Percentiles rank a stretch among this genome's conserved stretches.
Conservation (phyloP, 2,329 filamentous ascomycete genomes). For the Talaromyces sp. region DNA sequence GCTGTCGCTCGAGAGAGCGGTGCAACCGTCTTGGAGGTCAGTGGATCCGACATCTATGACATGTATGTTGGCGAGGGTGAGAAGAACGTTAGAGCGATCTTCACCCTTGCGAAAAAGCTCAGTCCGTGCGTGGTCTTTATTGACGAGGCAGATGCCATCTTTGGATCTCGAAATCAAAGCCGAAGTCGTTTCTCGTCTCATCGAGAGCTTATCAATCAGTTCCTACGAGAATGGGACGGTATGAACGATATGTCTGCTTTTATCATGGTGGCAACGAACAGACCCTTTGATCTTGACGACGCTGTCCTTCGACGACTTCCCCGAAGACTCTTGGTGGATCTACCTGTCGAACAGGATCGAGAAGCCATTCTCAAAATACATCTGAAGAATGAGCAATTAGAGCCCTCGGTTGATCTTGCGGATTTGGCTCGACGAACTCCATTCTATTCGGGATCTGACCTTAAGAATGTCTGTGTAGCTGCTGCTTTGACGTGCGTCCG, state of each 20-base stretch:
- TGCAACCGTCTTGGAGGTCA: conserved; percentile 76
- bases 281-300: conserved; percentile 85
- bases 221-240: conserved; percentile 94
- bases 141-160: conserved; percentile 91
- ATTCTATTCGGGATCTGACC: conserved; percentile 51
- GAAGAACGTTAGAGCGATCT: conserved; percentile 91
- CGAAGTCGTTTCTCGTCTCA: conserved; percentile 60
- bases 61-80: conserved; percentile 96
- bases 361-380: conserved; percentile 49
- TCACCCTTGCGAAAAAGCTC: conserved; percentile 84
- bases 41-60: conserved; percentile 86
- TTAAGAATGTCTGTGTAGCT: conserved; percentile 51
- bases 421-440: conserved; percentile 45
- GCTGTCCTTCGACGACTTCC: conserved; percentile 52
- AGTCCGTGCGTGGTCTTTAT: conserved; percentile 93
- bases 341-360: conserved; percentile 46
- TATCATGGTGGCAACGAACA: conserved; percentile 96
- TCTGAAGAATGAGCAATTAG: conserved; percentile 46
- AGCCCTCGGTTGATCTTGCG: conserved; percentile 40
- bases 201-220: conserved; percentile 92
- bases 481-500: conserved; percentile 49
- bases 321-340: conserved; percentile 47
- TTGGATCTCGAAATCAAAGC: conserved; percentile 66
- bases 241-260: conserved; percentile 80
- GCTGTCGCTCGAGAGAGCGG: conserved; percentile 62